Percentiles rank a stretch among this genome's conserved stretches.
Conservation (phyloP, 2,329 filamentous ascomycete species). For the Colletotrichum lini region DNA sequence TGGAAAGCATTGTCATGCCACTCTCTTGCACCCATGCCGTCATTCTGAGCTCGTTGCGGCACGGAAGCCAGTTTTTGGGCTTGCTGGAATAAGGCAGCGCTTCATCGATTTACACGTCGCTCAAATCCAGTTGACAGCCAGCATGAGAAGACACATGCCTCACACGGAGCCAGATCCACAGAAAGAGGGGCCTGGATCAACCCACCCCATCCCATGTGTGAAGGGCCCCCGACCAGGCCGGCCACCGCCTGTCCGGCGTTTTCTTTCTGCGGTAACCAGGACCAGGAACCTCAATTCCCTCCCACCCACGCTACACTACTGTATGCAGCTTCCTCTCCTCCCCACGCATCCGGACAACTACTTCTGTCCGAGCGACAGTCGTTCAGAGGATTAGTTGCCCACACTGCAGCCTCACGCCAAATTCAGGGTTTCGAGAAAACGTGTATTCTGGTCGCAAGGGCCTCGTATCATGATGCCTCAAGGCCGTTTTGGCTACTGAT, state of each 20-base stretch:
- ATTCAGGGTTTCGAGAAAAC: slow-evolving; percentile 4
- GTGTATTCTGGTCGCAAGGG: slow-evolving; percentile 11
- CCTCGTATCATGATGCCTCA: slow-evolving; percentile 16
- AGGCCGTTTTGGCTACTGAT: slow-evolving; percentile 10
- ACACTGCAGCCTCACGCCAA: neutral
- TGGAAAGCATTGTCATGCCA: slow-evolving; percentile 12
- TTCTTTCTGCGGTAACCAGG: slow-evolving; percentile 1
- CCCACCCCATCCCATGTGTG: slow-evolving; percentile 13
- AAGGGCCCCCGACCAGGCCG: slow-evolving; percentile 6
- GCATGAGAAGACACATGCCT: slow-evolving; percentile 1
- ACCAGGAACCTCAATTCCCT: neutral
- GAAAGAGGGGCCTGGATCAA: slow-evolving; percentile 19
- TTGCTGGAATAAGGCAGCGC: slow-evolving; percentile 16
- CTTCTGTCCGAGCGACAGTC: neutral
- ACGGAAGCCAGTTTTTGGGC: neutral
- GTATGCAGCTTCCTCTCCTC: neutral
- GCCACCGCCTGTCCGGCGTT: slow-evolving; percentile 19
- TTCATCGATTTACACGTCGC: slow-evolving; percentile 6
- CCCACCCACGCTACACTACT: neutral
- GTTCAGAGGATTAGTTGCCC: neutral
- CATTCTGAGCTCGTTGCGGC: slow-evolving; percentile 18
- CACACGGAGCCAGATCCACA: slow-evolving; percentile 24
- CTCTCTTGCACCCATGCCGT: slow-evolving; percentile 18
- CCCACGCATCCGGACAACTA: slow-evolving; percentile 13
- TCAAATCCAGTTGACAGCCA: slow-evolving; percentile 23